These are phyloP conservation scores for Lichina pygmaea DNA, from an alignment of 495 filamentous ascomycete species.

Conservation along the genomic window DNA sequence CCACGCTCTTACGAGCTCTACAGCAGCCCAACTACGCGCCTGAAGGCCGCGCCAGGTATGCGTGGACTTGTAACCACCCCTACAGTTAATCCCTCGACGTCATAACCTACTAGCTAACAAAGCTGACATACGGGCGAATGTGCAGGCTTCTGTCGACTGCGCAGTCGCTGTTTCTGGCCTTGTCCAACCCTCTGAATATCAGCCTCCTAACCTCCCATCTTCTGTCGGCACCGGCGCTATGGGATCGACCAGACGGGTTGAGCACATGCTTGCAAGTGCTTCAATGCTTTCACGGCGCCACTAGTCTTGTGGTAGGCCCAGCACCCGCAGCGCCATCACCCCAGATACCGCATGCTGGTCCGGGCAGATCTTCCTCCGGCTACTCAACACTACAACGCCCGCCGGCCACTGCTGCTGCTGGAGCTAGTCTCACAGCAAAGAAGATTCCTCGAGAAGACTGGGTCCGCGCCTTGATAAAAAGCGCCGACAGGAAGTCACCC, in stretches of 20 bases:
- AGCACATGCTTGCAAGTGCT: constrained; percentile 48
- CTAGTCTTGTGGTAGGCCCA: constrained; percentile 31
- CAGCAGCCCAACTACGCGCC: constrained; percentile 21
- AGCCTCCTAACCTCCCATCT: constrained; percentile 78
- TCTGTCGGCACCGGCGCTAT: constrained; percentile 64
- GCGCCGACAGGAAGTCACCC: constrained; percentile 58
- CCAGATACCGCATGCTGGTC: background rate
- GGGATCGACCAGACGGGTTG: constrained; percentile 47
- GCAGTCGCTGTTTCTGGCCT: constrained; percentile 50
- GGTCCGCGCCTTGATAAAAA: constrained; percentile 57
- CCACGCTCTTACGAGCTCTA: constrained; percentile 23
- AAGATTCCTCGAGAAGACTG: constrained; percentile 41
- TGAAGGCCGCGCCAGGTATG: constrained; percentile 28
- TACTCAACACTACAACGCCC: constrained; percentile 10
- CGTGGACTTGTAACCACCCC: background rate
- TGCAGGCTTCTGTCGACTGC: constrained; percentile 52
- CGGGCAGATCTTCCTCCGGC: constrained; percentile 6
- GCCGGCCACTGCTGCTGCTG: constrained; percentile 14
- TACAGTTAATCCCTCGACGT: no score
- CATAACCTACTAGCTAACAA: no score
- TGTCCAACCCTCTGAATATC: constrained; percentile 76
- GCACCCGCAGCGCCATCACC: constrained; percentile 13
- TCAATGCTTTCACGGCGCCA: constrained; percentile 69
- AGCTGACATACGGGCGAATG: background rate
- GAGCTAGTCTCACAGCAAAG: constrained; percentile 8